Evolutionary conservation across 495 filamentous ascomycete genomes (phyloP), one percentile per base, ranked within the genome.

Genomic region (Evernia prunastri): DNA sequence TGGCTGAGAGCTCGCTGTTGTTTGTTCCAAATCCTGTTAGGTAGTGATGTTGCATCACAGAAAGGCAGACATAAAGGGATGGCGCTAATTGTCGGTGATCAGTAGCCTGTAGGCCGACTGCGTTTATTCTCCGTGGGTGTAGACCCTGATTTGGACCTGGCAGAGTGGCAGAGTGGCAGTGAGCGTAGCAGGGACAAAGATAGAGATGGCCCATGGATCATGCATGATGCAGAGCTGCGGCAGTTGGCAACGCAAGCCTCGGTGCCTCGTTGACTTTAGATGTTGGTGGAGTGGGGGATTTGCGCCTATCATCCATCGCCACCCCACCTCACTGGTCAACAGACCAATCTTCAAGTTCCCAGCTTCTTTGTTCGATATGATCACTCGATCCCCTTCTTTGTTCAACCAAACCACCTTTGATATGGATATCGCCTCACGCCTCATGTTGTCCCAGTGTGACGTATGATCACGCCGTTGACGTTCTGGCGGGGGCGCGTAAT

Each of bases 51-150:
- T 51, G n/a, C 23, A 49, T 10, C 10, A 27, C 1, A 13, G 45
- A 11, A 10, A 10, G 25, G 23, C 23, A 43, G 54, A 20, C 36
- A 35, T 45, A n/a, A 42, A n/a, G 56, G 51, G 35, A 42, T 31
- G 60, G 37, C 56, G 60, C 49, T 54, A 63, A 56, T 63, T 7
- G 51, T 56, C 18, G 60, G 42, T 63, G 39, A 63, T 56, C 20
- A 56, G 37, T 13, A 42, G 42, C 18, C 35, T 20, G 27, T 57
- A 13, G 39, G 25, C 61, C 23, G 61, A 20, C 36, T 45, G 61
- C 53, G 53, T 63, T 57, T 45, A 33, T 29, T 59, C 25, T 18
- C 56, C 35, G 1, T 27, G 29, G 36, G 47, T 36, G 35, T 54
- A 33, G 23, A 54, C 23, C 15, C 23, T 56, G 25, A 31, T 39